Evolutionary conservation across 148 eudicot species (phyloP).

Genomic region (Rhododendron ovatum): DNA sequence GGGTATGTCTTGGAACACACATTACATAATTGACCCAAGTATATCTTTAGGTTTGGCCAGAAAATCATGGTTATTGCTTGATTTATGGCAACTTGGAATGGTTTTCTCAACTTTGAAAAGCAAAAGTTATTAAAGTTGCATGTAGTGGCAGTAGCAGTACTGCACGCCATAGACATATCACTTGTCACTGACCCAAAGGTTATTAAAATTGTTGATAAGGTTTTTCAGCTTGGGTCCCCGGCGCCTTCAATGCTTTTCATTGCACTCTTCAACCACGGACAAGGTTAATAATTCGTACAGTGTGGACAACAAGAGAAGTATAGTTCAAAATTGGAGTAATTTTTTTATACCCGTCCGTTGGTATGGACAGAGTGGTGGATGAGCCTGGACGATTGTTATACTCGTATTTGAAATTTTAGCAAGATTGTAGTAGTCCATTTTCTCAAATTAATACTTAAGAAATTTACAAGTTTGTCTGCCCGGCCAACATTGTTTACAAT

Average conservation of each 20-base stretch:
- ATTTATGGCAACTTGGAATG: background rate
- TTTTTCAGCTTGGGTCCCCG: background rate
- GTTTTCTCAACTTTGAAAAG: background rate
- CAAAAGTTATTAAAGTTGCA: background rate
- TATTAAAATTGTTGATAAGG: background rate
- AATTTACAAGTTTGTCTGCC: no score
- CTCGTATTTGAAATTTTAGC: background rate
- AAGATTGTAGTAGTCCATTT: background rate
- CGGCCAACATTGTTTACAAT: no score
- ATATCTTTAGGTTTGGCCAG: background rate
- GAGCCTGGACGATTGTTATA: background rate
- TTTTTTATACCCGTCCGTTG: no score
- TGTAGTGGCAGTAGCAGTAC: background rate
- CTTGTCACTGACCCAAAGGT: background rate
- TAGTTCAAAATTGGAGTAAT: no score
- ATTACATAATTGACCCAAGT: background rate
- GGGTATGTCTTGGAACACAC: background rate
- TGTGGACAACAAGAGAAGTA: no score
- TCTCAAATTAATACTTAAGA: background rate
- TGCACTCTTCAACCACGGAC: background rate
- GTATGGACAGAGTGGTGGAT: background rate
- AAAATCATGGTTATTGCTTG: background rate
- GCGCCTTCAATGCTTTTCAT: background rate
- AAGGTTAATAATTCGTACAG: no score
- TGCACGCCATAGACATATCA: background rate